Evolutionary conservation across 495 filamentous ascomycete species (phyloP).

Genomic region (Polyplosphaeria fusca): DNA sequence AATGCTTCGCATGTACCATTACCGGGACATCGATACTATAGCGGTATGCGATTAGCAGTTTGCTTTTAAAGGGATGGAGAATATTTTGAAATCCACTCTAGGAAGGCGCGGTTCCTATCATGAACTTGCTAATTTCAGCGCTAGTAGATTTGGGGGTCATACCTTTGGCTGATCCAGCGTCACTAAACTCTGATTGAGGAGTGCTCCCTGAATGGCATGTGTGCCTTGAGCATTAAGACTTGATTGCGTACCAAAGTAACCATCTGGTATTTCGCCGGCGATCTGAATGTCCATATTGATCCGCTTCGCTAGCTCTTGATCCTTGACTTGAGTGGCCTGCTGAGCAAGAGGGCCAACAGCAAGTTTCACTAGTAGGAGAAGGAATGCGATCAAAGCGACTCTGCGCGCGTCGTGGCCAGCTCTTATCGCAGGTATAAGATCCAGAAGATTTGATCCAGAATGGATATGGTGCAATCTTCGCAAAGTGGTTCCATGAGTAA

Average conservation of each 20-base stretch:
- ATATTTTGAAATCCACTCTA: too few relatives aligned
- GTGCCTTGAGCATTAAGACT: too few relatives aligned
- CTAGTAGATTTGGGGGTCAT: too few relatives aligned
- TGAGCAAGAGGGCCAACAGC: conserved; percentile 12
- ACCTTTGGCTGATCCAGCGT: too few relatives aligned
- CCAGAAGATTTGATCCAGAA: conserved; percentile 2
- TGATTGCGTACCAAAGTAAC: conserved; percentile 10
- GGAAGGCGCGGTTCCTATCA: too few relatives aligned
- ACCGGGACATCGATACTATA: too few relatives aligned
- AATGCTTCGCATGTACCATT: conserved; percentile 17
- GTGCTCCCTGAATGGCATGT: too few relatives aligned
- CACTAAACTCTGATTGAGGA: too few relatives aligned
- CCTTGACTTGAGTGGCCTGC: conserved; percentile 4
- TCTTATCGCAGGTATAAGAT: conserved; percentile 12
- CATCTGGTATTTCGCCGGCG: conserved; percentile 15
- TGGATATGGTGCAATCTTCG: conserved; percentile 22
- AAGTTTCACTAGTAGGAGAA: conserved; percentile 14
- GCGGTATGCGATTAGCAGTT: too few relatives aligned
- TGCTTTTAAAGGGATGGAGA: too few relatives aligned
- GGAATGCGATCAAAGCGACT: conserved; percentile 12
- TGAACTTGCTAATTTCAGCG: too few relatives aligned
- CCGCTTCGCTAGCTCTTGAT: not conserved
- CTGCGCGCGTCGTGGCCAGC: conserved; percentile 17
- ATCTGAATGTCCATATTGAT: conserved; percentile 23
- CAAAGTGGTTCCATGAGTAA: conserved; percentile 23